Base-by-base conservation (phyloP, 805 yeast species). In the Saccharomycopsis selenospora region DNA sequence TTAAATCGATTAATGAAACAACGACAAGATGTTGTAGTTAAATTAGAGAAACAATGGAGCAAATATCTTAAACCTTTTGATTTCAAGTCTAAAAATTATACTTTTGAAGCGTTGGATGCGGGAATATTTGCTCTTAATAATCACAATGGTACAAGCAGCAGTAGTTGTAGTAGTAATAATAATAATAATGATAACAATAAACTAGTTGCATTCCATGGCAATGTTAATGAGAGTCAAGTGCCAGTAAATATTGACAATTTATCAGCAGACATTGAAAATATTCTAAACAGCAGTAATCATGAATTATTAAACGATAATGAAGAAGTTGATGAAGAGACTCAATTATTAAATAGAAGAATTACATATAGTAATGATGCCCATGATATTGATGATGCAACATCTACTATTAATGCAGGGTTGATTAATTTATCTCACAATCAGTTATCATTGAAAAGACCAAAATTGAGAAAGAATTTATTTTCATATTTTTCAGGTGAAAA, bases 21-120 rank as follows among this genome's bases (percentile, higher is more conserved):
- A 52, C 71, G 97, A 40, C 68, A 72, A 30, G 54, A 61, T 17
- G 65, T 85, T 2, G 57, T 90, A 3, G 63, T 69, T 25, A 70
- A 71, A 47, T 64, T 88, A 10, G 98, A 91, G 64, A 68, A 70
- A 6, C 73, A 73, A 47, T 86, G 93, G 93, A 78, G 87, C 3
- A 72, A 71, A 44, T 85, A 82, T 60, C 66, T 85, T 45, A 79
- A 80, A 1, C 71, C 66, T 17, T 42, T 41, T n/a, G 47, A 48
- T 28, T 45, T 48, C 22, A 38, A 29, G 3, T 42, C 47, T 2
- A 40, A 28, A 17, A 41, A 36, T 14, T 52, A 40, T 40, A 33
- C 53, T 8, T 52, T 48, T 33, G 47, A 46, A 24, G 48, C 42
- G 10, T 26, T 44, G n/a, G 51, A 41, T 14, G 46, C 45, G 28